Evolutionary conservation across 1,139 yeast species (phyloP), one percentile per base, ranked within the genome.

Genomic region (Kodamaea ohmeri): DNA sequence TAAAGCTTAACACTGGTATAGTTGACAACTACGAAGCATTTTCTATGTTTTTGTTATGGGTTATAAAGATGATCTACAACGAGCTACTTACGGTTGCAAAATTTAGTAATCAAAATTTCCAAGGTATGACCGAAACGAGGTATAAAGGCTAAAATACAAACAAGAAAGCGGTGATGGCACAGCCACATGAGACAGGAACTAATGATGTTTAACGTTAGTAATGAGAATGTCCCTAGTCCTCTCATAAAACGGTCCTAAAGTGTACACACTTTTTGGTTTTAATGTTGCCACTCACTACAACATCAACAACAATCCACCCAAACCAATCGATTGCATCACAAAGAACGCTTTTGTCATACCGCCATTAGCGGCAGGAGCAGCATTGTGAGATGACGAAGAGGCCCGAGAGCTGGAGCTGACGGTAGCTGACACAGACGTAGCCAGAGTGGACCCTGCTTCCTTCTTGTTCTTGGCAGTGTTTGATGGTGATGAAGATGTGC

Each of bases 231-330:
- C n/a, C n/a, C n/a, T n/a, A n/a, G n/a, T n/a, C n/a, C n/a, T n/a
- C n/a, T n/a, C n/a, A n/a, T n/a, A n/a, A n/a, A n/a, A n/a, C n/a
- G n/a, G n/a, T n/a, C n/a, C n/a, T n/a, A n/a, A n/a, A n/a, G n/a
- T n/a, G n/a, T n/a, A n/a, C n/a, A n/a, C n/a, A n/a, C n/a, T n/a
- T n/a, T n/a, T n/a, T n/a, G n/a, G n/a, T n/a, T n/a, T n/a, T n/a
- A n/a, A n/a, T n/a, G n/a, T n/a, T n/a, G n/a, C 12, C 25, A 18
- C 6, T 16, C 5, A n/a, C 19, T 19, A 29, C 9, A 29, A 19
- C 32, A 29, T 29, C 19, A 50, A 32, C 39, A 55, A 48, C 20
- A 49, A 52, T 19, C 60, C 60, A 25, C 60, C 60, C 42, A 56
- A 48, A 6, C 53, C 32, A 16, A 52, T 38, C 7, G 59, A 39